Evolutionary conservation across 768 basidiomycete genomes (phyloP).

Genomic region (Cubamyces sp.): DNA sequence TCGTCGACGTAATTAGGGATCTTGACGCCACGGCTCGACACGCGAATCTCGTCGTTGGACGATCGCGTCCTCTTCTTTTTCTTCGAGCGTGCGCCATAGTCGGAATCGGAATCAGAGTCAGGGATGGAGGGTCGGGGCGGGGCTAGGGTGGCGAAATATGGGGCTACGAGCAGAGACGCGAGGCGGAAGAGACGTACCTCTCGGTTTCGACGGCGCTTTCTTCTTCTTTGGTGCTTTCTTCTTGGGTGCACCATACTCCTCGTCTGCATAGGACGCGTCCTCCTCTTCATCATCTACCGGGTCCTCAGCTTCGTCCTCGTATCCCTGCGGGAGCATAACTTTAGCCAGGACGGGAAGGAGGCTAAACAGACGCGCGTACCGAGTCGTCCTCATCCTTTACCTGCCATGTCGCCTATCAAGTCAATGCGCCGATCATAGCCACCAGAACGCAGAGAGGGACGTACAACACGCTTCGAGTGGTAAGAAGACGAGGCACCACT

Average conservation of each 20-base stretch:
- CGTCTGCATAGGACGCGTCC: slow-evolving; percentile 79
- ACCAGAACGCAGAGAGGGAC: slow-evolving; percentile 24
- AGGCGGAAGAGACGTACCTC: slow-evolving; percentile 48
- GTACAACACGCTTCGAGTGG: slow-evolving; percentile 35
- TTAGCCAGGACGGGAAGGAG: slow-evolving; percentile 29
- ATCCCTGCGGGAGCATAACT: slow-evolving; percentile 48
- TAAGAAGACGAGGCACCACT: slow-evolving; percentile 44
- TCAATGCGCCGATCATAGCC: slow-evolving; percentile 18
- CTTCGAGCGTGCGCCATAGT: slow-evolving; percentile 85
- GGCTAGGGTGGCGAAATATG: slow-evolving; percentile 41
- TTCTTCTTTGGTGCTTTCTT: slow-evolving; percentile 74
- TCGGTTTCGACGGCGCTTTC: slow-evolving; percentile 61
- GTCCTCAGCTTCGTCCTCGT: slow-evolving; percentile 48
- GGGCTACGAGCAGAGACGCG: slow-evolving; percentile 21
- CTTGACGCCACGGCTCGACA: slow-evolving; percentile 74
- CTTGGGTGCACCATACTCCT: slow-evolving; percentile 67
- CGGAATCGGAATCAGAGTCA: slow-evolving; percentile 82
- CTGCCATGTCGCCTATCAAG: slow-evolving; percentile 30
- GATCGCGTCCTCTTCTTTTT: slow-evolving; percentile 73
- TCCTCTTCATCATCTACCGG: slow-evolving; percentile 64
- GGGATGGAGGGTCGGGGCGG: slow-evolving; percentile 50
- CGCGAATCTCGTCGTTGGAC: slow-evolving; percentile 73
- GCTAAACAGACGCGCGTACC: slow-evolving; percentile 45
- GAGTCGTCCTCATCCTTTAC: slow-evolving; percentile 47
- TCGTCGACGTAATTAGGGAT: slow-evolving; percentile 85